Conservation (phyloP, 371 early-diverging fungal species). For the Saksenaea vasiformis region DNA sequence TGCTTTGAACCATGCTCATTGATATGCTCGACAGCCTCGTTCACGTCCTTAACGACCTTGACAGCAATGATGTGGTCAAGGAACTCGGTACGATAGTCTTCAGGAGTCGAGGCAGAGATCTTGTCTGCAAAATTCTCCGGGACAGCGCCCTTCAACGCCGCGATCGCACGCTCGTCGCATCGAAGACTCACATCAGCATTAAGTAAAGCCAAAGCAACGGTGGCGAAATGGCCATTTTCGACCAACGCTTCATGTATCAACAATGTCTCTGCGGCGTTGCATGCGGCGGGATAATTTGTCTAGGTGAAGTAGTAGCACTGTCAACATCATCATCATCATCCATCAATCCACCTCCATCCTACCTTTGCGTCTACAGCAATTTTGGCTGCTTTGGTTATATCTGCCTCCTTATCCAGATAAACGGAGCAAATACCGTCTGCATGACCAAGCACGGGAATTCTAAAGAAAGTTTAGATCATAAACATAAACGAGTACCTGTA, state of each 20-base stretch:
- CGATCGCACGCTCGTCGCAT: conserved; percentile 47
- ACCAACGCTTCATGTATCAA: conserved; percentile 75
- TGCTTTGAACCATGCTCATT: conserved; percentile 93
- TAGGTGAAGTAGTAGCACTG: conserved; percentile 27
- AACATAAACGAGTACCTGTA: not conserved
- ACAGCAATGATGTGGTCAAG: conserved; percentile 86
- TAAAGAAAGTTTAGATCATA: conserved; percentile 17
- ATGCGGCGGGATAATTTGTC: conserved; percentile 95
- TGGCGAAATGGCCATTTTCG: conserved; percentile 40
- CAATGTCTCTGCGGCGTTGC: conserved; percentile 92
- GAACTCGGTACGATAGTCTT: conserved; percentile 89
- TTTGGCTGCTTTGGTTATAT: conserved; percentile 69
- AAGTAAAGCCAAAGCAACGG: conserved; percentile 58
- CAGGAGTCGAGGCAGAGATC: conserved; percentile 31
- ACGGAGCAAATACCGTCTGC: conserved; percentile 96
- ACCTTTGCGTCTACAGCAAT: conserved; percentile 91
- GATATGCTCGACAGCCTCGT: conserved; percentile 88
- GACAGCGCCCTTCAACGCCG: conserved; percentile 22
- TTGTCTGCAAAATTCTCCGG: conserved; percentile 20
- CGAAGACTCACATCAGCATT: conserved; percentile 64
- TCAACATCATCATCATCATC: not conserved
- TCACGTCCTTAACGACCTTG: conserved; percentile 71
- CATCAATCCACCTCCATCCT: conserved; percentile 2
- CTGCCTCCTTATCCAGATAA: conserved; percentile 84
- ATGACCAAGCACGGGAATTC: conserved; percentile 98